phyloP scores from a whole-genome alignment of 257 asterid species.

The Jacaranda copaia region DNA sequence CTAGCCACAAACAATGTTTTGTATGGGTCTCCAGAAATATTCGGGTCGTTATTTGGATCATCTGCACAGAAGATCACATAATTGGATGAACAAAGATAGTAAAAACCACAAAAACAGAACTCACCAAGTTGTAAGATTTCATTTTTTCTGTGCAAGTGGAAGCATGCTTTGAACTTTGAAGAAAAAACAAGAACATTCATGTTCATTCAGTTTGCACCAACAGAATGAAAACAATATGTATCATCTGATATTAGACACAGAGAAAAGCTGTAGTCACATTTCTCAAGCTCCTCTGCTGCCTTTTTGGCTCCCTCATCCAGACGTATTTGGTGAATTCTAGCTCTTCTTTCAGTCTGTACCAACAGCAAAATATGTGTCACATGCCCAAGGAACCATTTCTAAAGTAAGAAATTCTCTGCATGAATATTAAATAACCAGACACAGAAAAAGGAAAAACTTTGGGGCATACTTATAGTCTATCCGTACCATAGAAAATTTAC shows the following conservation, averaged over 20 bases:
- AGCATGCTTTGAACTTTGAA: conserved; percentile 5
- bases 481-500: neutral
- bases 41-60: conserved; percentile 86
- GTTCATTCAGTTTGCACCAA: conserved; percentile 13
- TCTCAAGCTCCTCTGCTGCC: conserved; percentile 92
- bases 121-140: neutral
- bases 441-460: neutral
- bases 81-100: conserved; percentile 16
- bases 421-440: neutral
- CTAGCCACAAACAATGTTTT: conserved; percentile 93
- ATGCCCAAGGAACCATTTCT: neutral
- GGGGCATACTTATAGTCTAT: neutral
- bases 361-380: conserved; percentile 16
- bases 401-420: neutral
- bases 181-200: neutral
- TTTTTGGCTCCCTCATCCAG: conserved; percentile 93
- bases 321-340: conserved; percentile 85
- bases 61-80: conserved; percentile 55
- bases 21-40: conserved; percentile 93
- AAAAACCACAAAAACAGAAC: conserved; percentile 24
- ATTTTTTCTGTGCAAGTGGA: neutral
- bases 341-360: conserved; percentile 74
- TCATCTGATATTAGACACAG: conserved; percentile 1
- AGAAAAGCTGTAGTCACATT: conserved; percentile 52
- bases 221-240: neutral